A percentile compares a stretch with the other conserved stretches of the same genome.
Conservation (phyloP, 768 basidiomycete genomes). For the Hericium erinaceus region DNA sequence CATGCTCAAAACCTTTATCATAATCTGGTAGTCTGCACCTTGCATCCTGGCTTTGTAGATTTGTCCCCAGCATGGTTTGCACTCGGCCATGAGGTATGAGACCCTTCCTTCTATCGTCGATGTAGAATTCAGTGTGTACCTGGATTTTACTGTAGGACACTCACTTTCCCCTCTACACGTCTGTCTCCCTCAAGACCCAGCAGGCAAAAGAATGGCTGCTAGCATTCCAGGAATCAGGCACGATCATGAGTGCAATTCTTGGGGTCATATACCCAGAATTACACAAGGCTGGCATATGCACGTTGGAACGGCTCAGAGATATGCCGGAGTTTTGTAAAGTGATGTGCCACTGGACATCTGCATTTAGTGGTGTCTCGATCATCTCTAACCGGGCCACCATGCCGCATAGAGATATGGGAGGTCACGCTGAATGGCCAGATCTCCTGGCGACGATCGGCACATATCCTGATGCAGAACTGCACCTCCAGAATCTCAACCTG, state of each 20-base stretch:
- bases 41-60: not conserved
- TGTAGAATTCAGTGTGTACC: not conserved
- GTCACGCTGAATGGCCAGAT: not conserved
- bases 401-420: not conserved
- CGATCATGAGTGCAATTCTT: not conserved
- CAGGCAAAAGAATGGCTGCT: not conserved
- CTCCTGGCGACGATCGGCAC: too few relatives aligned
- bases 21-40: too few relatives aligned
- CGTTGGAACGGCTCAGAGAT: not conserved
- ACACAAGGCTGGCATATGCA: not conserved
- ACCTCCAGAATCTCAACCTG: too few relatives aligned
- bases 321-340: not conserved
- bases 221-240: not conserved
- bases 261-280: not conserved
- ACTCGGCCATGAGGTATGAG: not conserved
- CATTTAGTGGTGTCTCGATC: not conserved
- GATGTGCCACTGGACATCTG: too few relatives aligned
- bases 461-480: too few relatives aligned
- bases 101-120: not conserved
- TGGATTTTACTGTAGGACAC: not conserved
- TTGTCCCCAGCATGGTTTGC: not conserved
- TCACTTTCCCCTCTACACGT: not conserved
- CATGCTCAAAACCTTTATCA: too few relatives aligned
- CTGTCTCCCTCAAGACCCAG: not conserved
- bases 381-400: not conserved